Conservation (phyloP, 352 stramenopile species). For the Elongisporangium anandrum region DNA sequence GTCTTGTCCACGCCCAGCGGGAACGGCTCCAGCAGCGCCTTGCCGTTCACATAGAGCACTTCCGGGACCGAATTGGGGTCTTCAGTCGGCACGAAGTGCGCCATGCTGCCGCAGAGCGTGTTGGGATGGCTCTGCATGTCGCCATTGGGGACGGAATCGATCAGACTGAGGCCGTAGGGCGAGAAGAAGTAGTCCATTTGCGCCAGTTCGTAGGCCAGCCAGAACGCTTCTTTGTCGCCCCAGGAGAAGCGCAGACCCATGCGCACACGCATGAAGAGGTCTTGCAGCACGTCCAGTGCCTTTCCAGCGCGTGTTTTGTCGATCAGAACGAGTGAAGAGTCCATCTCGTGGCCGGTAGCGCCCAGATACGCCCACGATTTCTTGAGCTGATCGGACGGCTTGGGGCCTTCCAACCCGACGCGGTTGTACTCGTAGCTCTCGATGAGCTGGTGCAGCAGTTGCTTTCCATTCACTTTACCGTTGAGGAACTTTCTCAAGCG, state of each 20-base stretch:
- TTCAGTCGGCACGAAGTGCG: conserved; percentile 26
- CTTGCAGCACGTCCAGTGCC: conserved; percentile 33
- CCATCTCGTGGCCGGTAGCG: conserved; percentile 38
- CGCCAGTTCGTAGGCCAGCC: conserved; percentile 46
- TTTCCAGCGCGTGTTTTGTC: conserved; percentile 23
- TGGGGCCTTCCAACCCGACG: conserved; percentile 25
- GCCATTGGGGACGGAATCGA: conserved; percentile 27
- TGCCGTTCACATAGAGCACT: conserved; percentile 10
- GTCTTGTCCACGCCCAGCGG: conserved; percentile 17
- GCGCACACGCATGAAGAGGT: conserved; percentile 27
- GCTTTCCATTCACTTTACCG: conserved; percentile 10
- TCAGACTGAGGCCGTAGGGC: conserved; percentile 30
- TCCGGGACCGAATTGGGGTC: conserved; percentile 3
- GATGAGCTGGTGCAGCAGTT: conserved; percentile 20
- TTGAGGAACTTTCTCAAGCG: conserved; percentile 22
- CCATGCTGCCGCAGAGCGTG: conserved; percentile 35
- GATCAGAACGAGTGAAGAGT: conserved; percentile 56
- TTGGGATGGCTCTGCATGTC: conserved; percentile 32
- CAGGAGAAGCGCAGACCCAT: conserved; percentile 31
- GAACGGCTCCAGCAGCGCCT: conserved; percentile 30
- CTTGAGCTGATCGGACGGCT: conserved; percentile 29
- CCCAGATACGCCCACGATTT: conserved; percentile 38
- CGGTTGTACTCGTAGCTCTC: conserved; percentile 36
- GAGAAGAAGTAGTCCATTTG: conserved; percentile 49
- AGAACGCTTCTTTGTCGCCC: conserved; percentile 49